Percentiles rank a stretch among this genome's conserved stretches.
Conservation (phyloP, 306 rosid species). For the Bauhinia variegata region DNA sequence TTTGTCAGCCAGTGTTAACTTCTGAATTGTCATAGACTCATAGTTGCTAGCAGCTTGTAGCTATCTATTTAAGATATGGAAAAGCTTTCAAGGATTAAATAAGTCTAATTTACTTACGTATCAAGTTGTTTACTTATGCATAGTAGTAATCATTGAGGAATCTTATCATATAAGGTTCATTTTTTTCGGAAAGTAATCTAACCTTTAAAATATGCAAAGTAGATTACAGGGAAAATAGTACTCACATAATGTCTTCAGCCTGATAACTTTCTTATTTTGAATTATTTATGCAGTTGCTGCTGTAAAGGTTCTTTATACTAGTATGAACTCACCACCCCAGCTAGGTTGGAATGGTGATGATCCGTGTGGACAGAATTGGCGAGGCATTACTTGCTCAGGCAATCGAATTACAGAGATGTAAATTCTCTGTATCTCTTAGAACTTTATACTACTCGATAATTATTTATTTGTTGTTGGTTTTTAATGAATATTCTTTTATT, state of each 20-base stretch:
- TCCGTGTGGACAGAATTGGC: slow-evolving; percentile 94
- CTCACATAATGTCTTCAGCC: slow-evolving; percentile 6
- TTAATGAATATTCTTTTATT: slow-evolving; percentile 34
- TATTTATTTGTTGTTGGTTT: slow-evolving; percentile 31
- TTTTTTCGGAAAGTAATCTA: slow-evolving; percentile 8
- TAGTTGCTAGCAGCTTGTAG: too few relatives aligned
- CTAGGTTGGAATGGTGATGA: slow-evolving; percentile 82
- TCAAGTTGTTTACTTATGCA: slow-evolving; percentile 2
- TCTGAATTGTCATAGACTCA: too few relatives aligned
- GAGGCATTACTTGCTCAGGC: slow-evolving; percentile 78
- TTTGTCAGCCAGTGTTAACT: too few relatives aligned
- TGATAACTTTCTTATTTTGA: slow-evolving; percentile 24
- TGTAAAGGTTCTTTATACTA: slow-evolving; percentile 54
- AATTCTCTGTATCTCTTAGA: slow-evolving; percentile 37
- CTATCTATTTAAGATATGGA: slow-evolving; percentile 8
- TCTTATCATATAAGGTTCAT: slow-evolving; percentile 1
- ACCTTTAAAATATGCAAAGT: slow-evolving; percentile 20
- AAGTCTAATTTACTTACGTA: slow-evolving; percentile 3
- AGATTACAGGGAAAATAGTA: slow-evolving; percentile 8
- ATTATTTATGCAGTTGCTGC: slow-evolving; percentile 54
- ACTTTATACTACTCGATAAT: slow-evolving; percentile 19
- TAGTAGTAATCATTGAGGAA: slow-evolving; percentile 3
- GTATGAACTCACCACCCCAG: slow-evolving; percentile 69
- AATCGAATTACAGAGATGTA: slow-evolving; percentile 86
- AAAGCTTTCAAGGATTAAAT: background rate